Evolutionary conservation across 2,329 filamentous ascomycete species (phyloP).

Genomic region (Aspergillus sp.): DNA sequence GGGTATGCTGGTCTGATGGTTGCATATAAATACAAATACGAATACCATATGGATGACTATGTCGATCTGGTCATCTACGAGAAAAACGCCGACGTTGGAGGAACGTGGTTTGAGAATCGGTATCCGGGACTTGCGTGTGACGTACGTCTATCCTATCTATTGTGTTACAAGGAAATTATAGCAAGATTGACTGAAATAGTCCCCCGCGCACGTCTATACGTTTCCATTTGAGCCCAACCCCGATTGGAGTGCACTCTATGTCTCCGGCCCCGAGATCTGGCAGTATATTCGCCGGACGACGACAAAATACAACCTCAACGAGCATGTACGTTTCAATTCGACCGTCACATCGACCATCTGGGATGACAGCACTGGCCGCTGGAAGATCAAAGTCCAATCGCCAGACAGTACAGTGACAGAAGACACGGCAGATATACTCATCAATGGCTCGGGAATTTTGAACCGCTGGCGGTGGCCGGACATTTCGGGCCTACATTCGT

Average conservation of each 20-base stretch:
- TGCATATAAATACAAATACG: constrained; percentile 33
- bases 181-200: not conserved
- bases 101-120: constrained; percentile 20
- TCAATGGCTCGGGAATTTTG: constrained; percentile 20
- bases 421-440: constrained; percentile 17
- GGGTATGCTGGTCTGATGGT: constrained; percentile 28
- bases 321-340: constrained; percentile 32
- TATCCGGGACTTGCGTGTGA: constrained; percentile 31
- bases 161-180: not conserved
- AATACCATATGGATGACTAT: constrained; percentile 20
- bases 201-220: constrained; percentile 31
- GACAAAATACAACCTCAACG: constrained; percentile 34
- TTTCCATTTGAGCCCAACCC: constrained; percentile 38
- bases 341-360: constrained; percentile 34
- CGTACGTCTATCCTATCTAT: not conserved
- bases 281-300: constrained; percentile 36
- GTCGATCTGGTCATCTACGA: constrained; percentile 20
- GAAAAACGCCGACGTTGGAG: constrained; percentile 21
- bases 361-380: constrained; percentile 18
- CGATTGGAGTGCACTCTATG: constrained; percentile 36
- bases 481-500: constrained; percentile 19
- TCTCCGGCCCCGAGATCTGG: constrained; percentile 33
- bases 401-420: constrained; percentile 8
- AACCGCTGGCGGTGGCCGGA: constrained; percentile 23
- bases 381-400: constrained; percentile 13